Conservation (phyloP, 768 basidiomycete genomes). For the Tylopilus intermedius region DNA sequence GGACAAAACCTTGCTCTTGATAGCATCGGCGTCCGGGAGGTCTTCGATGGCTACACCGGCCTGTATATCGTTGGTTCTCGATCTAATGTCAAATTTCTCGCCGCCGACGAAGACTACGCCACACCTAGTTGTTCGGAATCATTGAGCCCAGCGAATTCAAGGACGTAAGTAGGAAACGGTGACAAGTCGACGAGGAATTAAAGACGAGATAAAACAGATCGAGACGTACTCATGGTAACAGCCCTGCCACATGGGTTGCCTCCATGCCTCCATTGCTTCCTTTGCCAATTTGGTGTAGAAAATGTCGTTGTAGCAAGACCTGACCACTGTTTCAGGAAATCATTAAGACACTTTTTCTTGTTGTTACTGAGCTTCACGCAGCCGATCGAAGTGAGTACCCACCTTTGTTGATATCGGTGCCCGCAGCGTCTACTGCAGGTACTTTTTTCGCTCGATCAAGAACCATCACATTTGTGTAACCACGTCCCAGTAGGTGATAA, state of each 20-base stretch:
- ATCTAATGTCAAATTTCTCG: constrained; percentile 43
- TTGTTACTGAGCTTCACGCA: background rate
- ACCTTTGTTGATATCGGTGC: constrained; percentile 47
- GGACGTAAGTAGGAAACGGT: background rate
- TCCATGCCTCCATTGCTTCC: constrained; percentile 77
- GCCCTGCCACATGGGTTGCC: constrained; percentile 60
- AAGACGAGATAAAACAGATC: background rate
- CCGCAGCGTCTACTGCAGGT: constrained; percentile 81
- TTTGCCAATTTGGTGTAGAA: constrained; percentile 69
- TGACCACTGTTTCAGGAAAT: constrained; percentile 49
- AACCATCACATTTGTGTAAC: constrained; percentile 66
- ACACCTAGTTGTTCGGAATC: constrained; percentile 11
- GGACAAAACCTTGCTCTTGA: constrained; percentile 17
- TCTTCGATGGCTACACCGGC: constrained; percentile 48
- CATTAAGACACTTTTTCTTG: background rate
- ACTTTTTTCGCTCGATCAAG: constrained; percentile 65
- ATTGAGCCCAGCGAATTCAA: background rate
- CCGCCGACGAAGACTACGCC: constrained; percentile 25
- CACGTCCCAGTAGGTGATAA: constrained; percentile 64
- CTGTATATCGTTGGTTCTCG: constrained; percentile 59
- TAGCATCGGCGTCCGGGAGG: constrained; percentile 12
- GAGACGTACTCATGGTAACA: constrained; percentile 75
- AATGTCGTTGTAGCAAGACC: constrained; percentile 64
- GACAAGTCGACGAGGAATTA: background rate
- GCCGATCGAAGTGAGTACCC: background rate